A percentile compares a stretch with the other conserved stretches of the same genome.
phyloP scores from a whole-genome alignment of 2,329 filamentous ascomycete species.

The Fusarium illudens region DNA sequence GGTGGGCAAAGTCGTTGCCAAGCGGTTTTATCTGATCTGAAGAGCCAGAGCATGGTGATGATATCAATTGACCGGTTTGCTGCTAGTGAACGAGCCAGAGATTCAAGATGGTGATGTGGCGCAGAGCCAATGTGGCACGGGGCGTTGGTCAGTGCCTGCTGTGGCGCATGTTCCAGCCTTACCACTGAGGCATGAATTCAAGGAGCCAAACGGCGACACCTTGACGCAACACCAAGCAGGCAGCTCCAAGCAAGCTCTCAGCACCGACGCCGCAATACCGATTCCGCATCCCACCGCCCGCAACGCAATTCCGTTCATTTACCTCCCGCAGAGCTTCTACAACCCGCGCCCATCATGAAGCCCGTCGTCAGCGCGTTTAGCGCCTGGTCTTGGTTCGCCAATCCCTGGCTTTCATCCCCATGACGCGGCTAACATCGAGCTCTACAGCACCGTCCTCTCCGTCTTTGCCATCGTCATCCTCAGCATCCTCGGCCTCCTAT shows the following conservation, averaged over 20 bases:
- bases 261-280: slow-evolving; percentile 31
- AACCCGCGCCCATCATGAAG: slow-evolving; percentile 74
- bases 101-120: slow-evolving; percentile 10
- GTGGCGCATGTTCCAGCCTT: slow-evolving; percentile 37
- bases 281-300: background rate
- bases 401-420: slow-evolving; percentile 23
- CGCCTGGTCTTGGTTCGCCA: slow-evolving; percentile 89
- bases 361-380: slow-evolving; percentile 90
- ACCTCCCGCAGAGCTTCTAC: background rate
- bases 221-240: slow-evolving; percentile 31
- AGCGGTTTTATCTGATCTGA: background rate
- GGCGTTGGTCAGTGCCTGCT: background rate
- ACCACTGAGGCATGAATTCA: slow-evolving; percentile 40
- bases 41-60: background rate
- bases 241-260: slow-evolving; percentile 32
- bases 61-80: background rate
- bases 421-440: slow-evolving; percentile 37
- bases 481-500: slow-evolving; percentile 73
- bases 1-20: background rate
- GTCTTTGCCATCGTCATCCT: slow-evolving; percentile 72
- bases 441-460: slow-evolving; percentile 74
- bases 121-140: background rate
- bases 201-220: slow-evolving; percentile 30
- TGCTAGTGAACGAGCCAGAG: background rate
- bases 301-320: background rate